Percentiles rank a stretch among this genome's conserved stretches.
Conservation (phyloP, 345 rosid genomes). For the Gossypium sturtianum region DNA sequence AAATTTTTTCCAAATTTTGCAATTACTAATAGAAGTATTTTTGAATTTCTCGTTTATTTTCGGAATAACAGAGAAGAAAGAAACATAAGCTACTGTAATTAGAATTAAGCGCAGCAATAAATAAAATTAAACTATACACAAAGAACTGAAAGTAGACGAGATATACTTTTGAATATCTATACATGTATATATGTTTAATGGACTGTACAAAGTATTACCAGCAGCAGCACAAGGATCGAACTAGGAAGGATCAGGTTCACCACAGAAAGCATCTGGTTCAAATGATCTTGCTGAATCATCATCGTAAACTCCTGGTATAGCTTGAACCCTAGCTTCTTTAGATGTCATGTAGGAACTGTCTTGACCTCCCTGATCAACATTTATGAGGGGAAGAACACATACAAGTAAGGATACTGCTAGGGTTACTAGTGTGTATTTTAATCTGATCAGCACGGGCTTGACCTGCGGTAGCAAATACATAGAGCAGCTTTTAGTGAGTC, state of each 20-base stretch:
- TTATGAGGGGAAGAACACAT: constrained; percentile 44
- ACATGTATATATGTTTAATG: background rate
- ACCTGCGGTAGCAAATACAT: constrained; percentile 39
- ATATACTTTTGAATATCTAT: background rate
- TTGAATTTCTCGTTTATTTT: no score
- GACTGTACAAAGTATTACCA: background rate
- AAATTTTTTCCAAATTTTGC: no score
- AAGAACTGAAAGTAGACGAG: background rate
- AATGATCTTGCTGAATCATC: constrained; percentile 77
- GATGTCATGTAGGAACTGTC: constrained; percentile 24
- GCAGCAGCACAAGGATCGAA: background rate
- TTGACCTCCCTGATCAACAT: constrained; percentile 34
- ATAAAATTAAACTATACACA: background rate
- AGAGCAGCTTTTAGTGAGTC: background rate
- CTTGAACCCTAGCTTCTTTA: constrained; percentile 34
- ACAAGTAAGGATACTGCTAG: constrained; percentile 54
- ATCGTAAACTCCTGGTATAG: constrained; percentile 52
- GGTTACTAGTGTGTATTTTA: constrained; percentile 67
- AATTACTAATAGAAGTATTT: no score
- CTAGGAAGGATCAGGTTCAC: constrained; percentile 43
- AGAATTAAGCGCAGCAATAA: background rate
- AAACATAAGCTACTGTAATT: constrained; percentile 13
- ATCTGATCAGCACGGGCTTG: constrained; percentile 69
- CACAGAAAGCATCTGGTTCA: constrained; percentile 86
- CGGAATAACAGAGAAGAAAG: no score